Percentiles rank a stretch among this genome's conserved stretches.
Evolutionary conservation across 768 basidiomycete species (phyloP).

Genomic region (Guyanaporus albipodus): DNA sequence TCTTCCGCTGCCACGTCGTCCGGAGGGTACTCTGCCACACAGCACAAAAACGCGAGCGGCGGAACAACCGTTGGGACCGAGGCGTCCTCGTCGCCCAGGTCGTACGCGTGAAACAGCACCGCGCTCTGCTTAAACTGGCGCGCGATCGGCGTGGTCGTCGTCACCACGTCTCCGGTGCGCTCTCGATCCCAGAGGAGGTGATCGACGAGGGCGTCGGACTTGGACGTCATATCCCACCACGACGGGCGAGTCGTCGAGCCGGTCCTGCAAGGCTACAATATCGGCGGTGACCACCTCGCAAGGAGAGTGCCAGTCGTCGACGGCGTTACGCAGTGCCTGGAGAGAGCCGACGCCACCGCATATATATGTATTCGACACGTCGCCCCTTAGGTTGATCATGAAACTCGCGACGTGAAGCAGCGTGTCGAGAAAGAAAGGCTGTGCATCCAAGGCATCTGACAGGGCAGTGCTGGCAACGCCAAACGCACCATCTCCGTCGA

Average conservation of each 20-base stretch:
- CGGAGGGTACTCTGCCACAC: slow-evolving; percentile 41
- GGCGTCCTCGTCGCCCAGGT: slow-evolving; percentile 26
- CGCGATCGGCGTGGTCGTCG: slow-evolving; percentile 35
- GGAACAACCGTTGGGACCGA: slow-evolving; percentile 19
- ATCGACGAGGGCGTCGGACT: slow-evolving; percentile 51
- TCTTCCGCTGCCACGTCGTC: slow-evolving; percentile 27
- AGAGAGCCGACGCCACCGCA: slow-evolving; percentile 53
- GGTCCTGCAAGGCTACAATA: slow-evolving; percentile 44
- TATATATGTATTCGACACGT: slow-evolving; percentile 53
- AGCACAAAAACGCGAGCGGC: slow-evolving; percentile 53
- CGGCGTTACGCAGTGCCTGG: slow-evolving; percentile 40
- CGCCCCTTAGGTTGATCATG: slow-evolving; percentile 55
- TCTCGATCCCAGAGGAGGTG: slow-evolving; percentile 35
- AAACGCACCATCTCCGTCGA: slow-evolving; percentile 45
- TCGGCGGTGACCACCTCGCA: slow-evolving; percentile 48
- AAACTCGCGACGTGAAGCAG: slow-evolving; percentile 70
- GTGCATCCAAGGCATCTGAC: slow-evolving; percentile 38
- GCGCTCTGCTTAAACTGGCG: slow-evolving; percentile 50
- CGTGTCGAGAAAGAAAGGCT: slow-evolving; percentile 63
- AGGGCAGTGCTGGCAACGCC: slow-evolving; percentile 50
- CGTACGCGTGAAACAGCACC: slow-evolving; percentile 44
- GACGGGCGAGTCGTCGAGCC: slow-evolving; percentile 28
- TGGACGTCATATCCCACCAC: too few species aligned
- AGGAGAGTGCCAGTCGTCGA: slow-evolving; percentile 43
- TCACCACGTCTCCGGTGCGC: slow-evolving; percentile 26